phyloP scores from a whole-genome alignment of 192 early-diverging fungal species.

The Entomortierella chlamydospora region DNA sequence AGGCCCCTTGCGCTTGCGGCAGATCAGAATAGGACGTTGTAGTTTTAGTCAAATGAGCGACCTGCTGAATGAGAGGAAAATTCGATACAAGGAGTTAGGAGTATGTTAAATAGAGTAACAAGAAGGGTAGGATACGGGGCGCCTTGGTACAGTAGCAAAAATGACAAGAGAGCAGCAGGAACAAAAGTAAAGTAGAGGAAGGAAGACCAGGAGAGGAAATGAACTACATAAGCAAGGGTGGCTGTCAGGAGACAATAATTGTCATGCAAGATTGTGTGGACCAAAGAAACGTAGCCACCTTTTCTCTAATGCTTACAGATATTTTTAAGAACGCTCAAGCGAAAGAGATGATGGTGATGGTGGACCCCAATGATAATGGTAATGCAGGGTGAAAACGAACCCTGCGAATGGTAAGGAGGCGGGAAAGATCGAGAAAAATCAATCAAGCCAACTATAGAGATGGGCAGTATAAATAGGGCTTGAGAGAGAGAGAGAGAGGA shows the following conservation, averaged over 20 bases:
- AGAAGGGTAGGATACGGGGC: neutral
- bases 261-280: neutral
- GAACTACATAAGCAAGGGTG: neutral
- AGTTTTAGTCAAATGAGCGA: neutral
- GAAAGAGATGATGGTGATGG: neutral
- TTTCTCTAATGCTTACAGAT: too few species aligned
- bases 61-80: slow-evolving; percentile 11
- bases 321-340: neutral
- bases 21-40: slow-evolving; percentile 4
- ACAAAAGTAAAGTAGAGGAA: slow-evolving; percentile 1
- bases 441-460: too few species aligned
- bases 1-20: slow-evolving; percentile 15
- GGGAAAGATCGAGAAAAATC: too few species aligned
- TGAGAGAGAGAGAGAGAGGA: too few species aligned
- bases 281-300: neutral
- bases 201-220: neutral
- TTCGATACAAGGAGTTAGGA: slow-evolving; percentile 7
- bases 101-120: neutral
- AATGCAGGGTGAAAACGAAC: neutral
- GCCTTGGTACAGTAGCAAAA: neutral
- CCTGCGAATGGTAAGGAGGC: too few species aligned
- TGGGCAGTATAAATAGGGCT: too few species aligned
- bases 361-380: neutral
- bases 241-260: neutral
- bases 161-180: slow-evolving; percentile 2